Evolutionary conservation across 2,329 filamentous ascomycete species (phyloP).

Genomic region (Phoma herbarum): DNA sequence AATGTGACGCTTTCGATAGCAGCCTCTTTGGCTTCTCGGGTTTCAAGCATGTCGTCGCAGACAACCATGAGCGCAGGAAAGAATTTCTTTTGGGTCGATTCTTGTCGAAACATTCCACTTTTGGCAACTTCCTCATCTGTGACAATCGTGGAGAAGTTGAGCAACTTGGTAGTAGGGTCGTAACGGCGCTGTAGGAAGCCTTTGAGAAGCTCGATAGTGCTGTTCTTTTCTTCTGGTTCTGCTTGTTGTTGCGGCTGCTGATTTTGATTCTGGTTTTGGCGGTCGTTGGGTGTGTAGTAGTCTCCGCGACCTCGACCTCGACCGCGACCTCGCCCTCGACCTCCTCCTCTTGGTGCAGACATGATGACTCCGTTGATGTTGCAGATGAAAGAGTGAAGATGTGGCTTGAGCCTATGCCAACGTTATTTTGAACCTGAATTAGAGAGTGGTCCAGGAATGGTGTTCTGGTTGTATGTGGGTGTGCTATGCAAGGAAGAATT

Average conservation of each 20-base stretch:
- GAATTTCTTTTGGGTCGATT: slow-evolving; percentile 80
- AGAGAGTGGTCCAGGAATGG: background rate
- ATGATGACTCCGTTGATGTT: slow-evolving; percentile 11
- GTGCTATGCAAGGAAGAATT: background rate
- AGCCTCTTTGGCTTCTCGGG: slow-evolving; percentile 74
- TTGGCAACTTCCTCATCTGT: slow-evolving; percentile 74
- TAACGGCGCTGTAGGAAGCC: slow-evolving; percentile 79
- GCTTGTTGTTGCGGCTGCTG: slow-evolving; percentile 80
- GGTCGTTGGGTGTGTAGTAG: slow-evolving; percentile 27
- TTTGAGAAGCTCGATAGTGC: slow-evolving; percentile 70
- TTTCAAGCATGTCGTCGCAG: slow-evolving; percentile 79
- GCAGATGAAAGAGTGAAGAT: background rate
- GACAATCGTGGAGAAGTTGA: slow-evolving; percentile 82
- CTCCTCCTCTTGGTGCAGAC: slow-evolving; percentile 28
- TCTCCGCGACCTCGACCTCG: slow-evolving; percentile 33
- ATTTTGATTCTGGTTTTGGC: slow-evolving; percentile 35
- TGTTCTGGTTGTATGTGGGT: background rate
- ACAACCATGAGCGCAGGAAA: slow-evolving; percentile 92
- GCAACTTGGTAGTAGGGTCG: slow-evolving; percentile 72
- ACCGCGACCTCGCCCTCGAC: slow-evolving; percentile 30
- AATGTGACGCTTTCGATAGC: slow-evolving; percentile 84
- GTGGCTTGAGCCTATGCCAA: background rate
- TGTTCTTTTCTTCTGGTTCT: slow-evolving; percentile 61
- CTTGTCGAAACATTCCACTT: slow-evolving; percentile 78
- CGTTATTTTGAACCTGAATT: too few species aligned